Percentiles rank a stretch among this genome's conserved stretches.
Evolutionary conservation across 106 monocot species (phyloP).

Genomic region (Allium sativum): DNA sequence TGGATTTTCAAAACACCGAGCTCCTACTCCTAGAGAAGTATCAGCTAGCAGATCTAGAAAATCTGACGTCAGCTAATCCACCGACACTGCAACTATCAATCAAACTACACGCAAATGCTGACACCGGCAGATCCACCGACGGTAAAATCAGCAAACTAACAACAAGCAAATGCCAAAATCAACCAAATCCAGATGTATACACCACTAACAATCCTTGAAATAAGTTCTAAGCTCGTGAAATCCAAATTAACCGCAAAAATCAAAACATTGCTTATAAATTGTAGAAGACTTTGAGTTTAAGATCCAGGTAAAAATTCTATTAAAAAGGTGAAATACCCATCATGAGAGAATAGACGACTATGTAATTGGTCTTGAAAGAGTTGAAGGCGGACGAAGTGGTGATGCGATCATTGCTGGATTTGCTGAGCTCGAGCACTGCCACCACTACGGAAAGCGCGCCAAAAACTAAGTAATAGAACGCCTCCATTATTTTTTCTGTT

Average conservation of each 20-base stretch:
- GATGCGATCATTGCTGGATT: conserved; percentile 76
- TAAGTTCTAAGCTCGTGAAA: no score
- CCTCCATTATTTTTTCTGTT: conserved; percentile 39
- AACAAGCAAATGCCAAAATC: background rate
- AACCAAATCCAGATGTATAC: background rate
- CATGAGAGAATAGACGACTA: conserved; percentile 94
- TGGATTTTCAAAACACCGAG: no score
- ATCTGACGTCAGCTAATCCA: no score
- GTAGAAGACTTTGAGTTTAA: background rate
- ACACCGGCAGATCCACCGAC: background rate
- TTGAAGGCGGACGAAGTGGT: conserved; percentile 69
- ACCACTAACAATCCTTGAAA: no score
- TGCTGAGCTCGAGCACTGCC: conserved; percentile 76
- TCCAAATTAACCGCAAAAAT: background rate
- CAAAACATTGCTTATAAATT: background rate
- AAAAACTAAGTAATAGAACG: conserved; percentile 78
- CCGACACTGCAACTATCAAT: no score
- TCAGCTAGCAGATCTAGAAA: no score
- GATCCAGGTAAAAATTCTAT: background rate
- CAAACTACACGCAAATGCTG: no score
- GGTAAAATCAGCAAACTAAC: background rate
- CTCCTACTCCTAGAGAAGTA: no score
- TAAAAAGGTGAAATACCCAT: conserved; percentile 38
- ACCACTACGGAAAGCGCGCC: conserved; percentile 60
- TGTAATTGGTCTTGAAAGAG: conserved; percentile 94